A percentile compares a stretch with the other conserved stretches of the same genome.
Conservation (phyloP, 2,329 filamentous ascomycete species). For the Penicillium vulpinum region DNA sequence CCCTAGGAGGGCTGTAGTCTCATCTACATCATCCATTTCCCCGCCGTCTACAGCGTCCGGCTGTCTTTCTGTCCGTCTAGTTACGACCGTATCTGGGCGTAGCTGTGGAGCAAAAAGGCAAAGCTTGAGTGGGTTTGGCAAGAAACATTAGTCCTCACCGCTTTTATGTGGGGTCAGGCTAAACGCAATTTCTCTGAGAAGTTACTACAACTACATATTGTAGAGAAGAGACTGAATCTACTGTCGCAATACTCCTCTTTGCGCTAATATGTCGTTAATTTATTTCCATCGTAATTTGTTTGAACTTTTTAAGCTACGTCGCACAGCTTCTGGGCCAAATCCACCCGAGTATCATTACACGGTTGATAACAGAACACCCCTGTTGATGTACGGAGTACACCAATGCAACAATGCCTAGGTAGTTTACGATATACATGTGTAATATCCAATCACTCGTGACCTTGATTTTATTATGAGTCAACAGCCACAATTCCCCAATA, state of each 20-base stretch:
- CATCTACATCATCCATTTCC: constrained; percentile 8
- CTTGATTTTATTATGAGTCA: neutral
- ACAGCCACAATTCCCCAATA: neutral
- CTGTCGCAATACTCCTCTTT: neutral
- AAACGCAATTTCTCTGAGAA: no score
- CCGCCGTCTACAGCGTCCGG: neutral
- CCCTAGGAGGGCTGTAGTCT: constrained; percentile 19
- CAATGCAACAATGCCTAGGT: no score
- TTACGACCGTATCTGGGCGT: neutral
- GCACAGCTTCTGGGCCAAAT: neutral
- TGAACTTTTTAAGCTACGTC: neutral
- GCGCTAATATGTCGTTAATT: no score
- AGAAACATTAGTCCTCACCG: neutral
- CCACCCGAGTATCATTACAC: neutral
- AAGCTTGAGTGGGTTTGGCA: neutral
- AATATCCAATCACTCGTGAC: neutral
- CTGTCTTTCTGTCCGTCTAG: neutral
- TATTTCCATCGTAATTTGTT: no score
- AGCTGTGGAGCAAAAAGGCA: neutral
- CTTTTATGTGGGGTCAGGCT: neutral
- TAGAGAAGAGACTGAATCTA: neutral
- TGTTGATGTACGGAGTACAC: no score
- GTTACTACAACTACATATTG: neutral
- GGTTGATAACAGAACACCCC: neutral
- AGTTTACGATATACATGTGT: neutral